phyloP scores from a whole-genome alignment of 75 land plant genomes.

The Sequoiadendron giganteum region DNA sequence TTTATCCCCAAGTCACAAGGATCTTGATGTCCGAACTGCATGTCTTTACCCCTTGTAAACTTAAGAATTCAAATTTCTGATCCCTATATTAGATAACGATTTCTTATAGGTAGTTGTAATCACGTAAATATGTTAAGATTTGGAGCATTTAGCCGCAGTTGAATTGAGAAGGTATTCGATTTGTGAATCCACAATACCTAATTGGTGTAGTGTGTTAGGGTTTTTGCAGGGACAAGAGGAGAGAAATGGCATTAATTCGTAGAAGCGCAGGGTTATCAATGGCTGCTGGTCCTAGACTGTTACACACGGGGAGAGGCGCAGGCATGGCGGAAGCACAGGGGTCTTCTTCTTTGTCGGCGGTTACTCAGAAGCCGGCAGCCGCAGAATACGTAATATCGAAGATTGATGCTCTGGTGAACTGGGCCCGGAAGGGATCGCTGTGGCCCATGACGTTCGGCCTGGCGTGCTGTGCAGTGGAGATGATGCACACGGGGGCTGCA shows the following conservation, averaged over 20 bases:
- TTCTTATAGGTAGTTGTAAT: too few species aligned
- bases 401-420: slow-evolving; percentile 89
- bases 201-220: neutral
- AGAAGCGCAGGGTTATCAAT: slow-evolving; percentile 31
- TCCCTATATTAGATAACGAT: too few species aligned
- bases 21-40: too few species aligned
- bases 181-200: too few species aligned
- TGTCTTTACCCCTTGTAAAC: too few species aligned
- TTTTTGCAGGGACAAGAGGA: neutral
- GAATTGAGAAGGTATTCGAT: too few species aligned
- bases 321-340: slow-evolving; percentile 16
- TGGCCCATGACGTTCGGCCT: slow-evolving; percentile 99
- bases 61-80: too few species aligned
- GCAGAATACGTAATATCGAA: slow-evolving; percentile 95
- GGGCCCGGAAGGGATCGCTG: slow-evolving; percentile 94
- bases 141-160: too few species aligned
- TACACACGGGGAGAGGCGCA: slow-evolving; percentile 36
- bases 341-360: slow-evolving; percentile 19
- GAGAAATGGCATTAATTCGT: slow-evolving; percentile 29
- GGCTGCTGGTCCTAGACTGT: slow-evolving; percentile 1
- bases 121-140: too few species aligned
- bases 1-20: too few species aligned
- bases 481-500: slow-evolving; percentile 99
- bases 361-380: slow-evolving; percentile 46
- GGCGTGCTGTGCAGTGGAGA: slow-evolving; percentile 99